Evolutionary conservation across 352 stramenopile genomes (phyloP).

Genomic region (Phytophthora fragariaefolia): DNA sequence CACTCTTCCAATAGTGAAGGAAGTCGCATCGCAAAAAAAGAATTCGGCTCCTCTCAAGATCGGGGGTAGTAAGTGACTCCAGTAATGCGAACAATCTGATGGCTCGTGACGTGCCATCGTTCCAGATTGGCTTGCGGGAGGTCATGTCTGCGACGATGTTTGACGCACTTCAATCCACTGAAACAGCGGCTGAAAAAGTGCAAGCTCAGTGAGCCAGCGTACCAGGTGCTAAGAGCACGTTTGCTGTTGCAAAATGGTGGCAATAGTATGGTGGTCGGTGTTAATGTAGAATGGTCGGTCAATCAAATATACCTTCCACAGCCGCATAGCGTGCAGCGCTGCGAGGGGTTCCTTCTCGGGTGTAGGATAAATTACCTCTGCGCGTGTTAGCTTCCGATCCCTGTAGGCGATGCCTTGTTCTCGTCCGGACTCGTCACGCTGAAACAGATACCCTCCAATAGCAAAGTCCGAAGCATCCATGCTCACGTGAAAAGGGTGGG

Average conservation of each 20-base stretch:
- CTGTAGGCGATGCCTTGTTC: no score
- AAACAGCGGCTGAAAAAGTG: constrained; percentile 12
- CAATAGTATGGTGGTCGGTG: neutral
- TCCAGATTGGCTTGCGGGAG: neutral
- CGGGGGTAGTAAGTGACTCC: constrained; percentile 3
- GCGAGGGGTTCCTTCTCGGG: no score
- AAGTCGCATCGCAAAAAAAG: neutral
- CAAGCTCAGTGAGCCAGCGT: constrained; percentile 10
- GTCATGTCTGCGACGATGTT: neutral
- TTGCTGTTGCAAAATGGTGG: neutral
- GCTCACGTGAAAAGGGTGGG: no score
- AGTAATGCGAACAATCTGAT: neutral
- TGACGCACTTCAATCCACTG: neutral
- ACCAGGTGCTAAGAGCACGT: neutral
- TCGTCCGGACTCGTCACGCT: neutral
- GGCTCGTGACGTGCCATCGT: constrained; percentile 1
- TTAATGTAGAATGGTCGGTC: constrained; percentile 1
- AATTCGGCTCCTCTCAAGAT: constrained; percentile 2
- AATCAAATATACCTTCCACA: constrained; percentile 5
- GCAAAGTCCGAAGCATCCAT: no score
- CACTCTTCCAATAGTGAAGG: no score
- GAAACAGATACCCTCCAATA: no score
- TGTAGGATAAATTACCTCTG: no score
- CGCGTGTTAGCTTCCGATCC: no score
- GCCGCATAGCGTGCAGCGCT: neutral